phyloP scores from a whole-genome alignment of 2,329 filamentous ascomycete genomes.

The Davidsoniella neocaledoniae region DNA sequence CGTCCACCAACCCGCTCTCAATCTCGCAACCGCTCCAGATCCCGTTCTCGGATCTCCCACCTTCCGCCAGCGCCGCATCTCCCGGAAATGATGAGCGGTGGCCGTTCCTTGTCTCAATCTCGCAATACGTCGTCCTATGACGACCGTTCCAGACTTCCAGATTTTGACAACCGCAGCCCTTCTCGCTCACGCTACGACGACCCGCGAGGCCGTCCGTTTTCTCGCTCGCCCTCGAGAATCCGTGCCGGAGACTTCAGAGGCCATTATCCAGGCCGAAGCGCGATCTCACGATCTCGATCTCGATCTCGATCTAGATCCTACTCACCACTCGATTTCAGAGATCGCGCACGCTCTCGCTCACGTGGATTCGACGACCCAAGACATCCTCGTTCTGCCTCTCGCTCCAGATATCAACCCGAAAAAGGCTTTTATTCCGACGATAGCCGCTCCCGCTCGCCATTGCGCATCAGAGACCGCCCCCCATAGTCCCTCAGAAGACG shows the following conservation, averaged over 20 bases:
- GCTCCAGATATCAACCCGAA: background rate
- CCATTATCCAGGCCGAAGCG: background rate
- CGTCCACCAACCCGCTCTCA: background rate
- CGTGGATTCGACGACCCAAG: background rate
- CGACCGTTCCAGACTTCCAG: background rate
- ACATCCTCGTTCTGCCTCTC: background rate
- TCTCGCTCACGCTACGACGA: no score
- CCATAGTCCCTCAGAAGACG: background rate
- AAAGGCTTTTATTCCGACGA: background rate
- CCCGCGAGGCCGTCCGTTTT: background rate
- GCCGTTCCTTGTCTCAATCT: slow-evolving; percentile 1
- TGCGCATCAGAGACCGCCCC: background rate
- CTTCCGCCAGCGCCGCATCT: background rate
- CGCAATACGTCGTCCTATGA: slow-evolving; percentile 1
- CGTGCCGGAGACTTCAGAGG: background rate
- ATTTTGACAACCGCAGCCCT: background rate
- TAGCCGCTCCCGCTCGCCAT: slow-evolving; percentile 2
- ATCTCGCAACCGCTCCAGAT: background rate
- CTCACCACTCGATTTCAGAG: slow-evolving; percentile 1
- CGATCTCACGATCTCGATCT: background rate
- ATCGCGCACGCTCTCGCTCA: slow-evolving; percentile 4
- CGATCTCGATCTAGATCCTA: background rate
- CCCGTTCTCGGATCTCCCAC: background rate
- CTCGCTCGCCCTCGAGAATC: slow-evolving; percentile 1
- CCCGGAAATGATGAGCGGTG: background rate